These are phyloP conservation scores for Lepidium didymum DNA, from an alignment of 345 rosid species.

Conservation along the genomic window DNA sequence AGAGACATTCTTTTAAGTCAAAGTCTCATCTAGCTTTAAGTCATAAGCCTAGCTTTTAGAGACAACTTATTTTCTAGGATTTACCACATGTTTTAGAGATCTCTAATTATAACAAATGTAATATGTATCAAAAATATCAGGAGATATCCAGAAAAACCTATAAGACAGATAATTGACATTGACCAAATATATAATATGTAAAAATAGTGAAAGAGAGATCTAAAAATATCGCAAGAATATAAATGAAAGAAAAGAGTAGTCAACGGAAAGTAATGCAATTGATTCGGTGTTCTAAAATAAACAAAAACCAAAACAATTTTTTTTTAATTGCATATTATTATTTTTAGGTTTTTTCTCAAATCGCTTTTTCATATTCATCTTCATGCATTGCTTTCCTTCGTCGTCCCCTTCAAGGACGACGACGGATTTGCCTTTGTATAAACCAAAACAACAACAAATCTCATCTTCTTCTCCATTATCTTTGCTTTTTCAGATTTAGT, in stretches of 20 bases:
- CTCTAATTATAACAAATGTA: no score
- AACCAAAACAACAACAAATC: background rate
- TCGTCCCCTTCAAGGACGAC: constrained; percentile 30
- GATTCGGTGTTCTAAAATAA: constrained; percentile 25
- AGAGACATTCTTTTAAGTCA: no score
- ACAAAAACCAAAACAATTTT: background rate
- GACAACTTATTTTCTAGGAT: no score
- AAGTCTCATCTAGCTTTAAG: no score
- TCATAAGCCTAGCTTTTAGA: no score
- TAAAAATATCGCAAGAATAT: constrained; percentile 2
- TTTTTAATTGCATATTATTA: constrained; percentile 6
- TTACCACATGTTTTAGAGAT: no score
- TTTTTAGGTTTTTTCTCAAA: constrained; percentile 6
- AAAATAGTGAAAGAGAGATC: background rate
- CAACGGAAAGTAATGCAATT: constrained; percentile 23
- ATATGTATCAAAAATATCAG: no score
- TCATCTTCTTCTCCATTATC: background rate
- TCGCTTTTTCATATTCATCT: constrained; percentile 19
- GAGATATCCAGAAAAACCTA: no score
- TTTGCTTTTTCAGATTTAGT: background rate
- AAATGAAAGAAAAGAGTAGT: constrained; percentile 18
- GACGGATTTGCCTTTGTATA: constrained; percentile 16
- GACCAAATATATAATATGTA: background rate
- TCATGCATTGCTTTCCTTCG: constrained; percentile 28
- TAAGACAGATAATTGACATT: background rate